Evolutionary conservation across 2,329 filamentous ascomycete genomes (phyloP), one percentile per base, ranked within the genome.

Genomic region (Pseudofabraea citricarpa): DNA sequence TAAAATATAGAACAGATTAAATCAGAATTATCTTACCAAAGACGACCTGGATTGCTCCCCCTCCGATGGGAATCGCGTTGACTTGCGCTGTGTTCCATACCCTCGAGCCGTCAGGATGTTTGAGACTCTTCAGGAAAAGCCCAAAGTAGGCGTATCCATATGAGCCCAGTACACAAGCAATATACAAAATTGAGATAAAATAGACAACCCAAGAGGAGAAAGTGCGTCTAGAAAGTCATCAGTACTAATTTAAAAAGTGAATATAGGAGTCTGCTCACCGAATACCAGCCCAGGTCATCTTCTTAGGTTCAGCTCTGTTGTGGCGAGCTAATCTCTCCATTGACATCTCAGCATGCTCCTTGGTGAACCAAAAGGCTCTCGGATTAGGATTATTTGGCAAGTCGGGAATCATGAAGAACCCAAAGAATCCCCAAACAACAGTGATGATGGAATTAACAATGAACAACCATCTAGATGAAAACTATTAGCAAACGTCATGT

Each of bases 1-100:
- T n/a, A n/a, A n/a, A n/a, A n/a, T n/a, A n/a, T n/a, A n/a, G n/a
- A n/a, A n/a, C n/a, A n/a, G n/a, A n/a, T n/a, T n/a, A n/a, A n/a
- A n/a, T n/a, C n/a, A n/a, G n/a, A n/a, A n/a, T n/a, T n/a, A n/a
- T n/a, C n/a, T n/a, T n/a, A n/a, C n/a, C 73, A 43, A 71, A 73
- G 0, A 68, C 61, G 2, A 74, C 69, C 15, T 72, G 72, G 39
- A 74, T 71, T 4, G 69, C 70, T 4, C 67, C 61, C 9, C 70
- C 71, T 8, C 60, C 69, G 13, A 74, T 72, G 0, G 72, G 71
- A 41, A 75, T 73, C 2, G 67, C 63, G 45, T 74, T 74, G 16
- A 74, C 67, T 49, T 71, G 56, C 27, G 69, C 61, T 0, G 64
- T 65, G 1, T 56, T 58, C 70, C 71, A 74, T 4, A 58, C 56